phyloP scores from a whole-genome alignment of 495 filamentous ascomycete genomes.

The Penicillium pancosmium region DNA sequence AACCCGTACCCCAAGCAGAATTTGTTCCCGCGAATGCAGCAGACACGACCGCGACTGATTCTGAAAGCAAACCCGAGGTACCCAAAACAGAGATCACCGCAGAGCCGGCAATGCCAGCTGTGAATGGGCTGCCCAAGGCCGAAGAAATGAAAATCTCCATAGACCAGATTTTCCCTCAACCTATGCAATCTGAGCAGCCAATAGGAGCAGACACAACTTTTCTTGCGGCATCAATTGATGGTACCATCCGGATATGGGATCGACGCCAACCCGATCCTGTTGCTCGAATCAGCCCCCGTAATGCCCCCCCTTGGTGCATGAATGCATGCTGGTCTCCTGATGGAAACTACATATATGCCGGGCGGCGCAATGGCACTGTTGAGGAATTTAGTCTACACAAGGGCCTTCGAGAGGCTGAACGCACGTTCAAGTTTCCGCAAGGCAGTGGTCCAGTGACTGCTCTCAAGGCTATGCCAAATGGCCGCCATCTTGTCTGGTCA shows the following conservation, averaged over 20 bases:
- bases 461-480: constrained; percentile 89
- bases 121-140: constrained; percentile 57
- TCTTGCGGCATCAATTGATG: constrained; percentile 84
- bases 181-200: constrained; percentile 39
- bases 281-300: constrained; percentile 72
- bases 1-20: constrained; percentile 20
- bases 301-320: constrained; percentile 95
- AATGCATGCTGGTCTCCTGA: constrained; percentile 96
- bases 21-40: constrained; percentile 9
- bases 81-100: constrained; percentile 23
- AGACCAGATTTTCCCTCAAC: constrained; percentile 32
- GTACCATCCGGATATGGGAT: constrained; percentile 90
- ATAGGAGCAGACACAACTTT: constrained; percentile 68
- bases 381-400: constrained; percentile 93
- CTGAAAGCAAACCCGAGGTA: constrained; percentile 18
- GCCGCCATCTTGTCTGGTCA: constrained; percentile 86
- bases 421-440: constrained; percentile 87
- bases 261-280: constrained; percentile 75
- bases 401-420: constrained; percentile 69
- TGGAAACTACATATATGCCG: constrained; percentile 93
- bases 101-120: constrained; percentile 26
- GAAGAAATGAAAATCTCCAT: constrained; percentile 44
- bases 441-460: constrained; percentile 89
- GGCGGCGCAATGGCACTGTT: constrained; percentile 89
- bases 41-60: constrained; percentile 12